Evolutionary conservation across 1,284 basidiomycete genomes (phyloP).

Genomic region (Leccinum pallidistipes): DNA sequence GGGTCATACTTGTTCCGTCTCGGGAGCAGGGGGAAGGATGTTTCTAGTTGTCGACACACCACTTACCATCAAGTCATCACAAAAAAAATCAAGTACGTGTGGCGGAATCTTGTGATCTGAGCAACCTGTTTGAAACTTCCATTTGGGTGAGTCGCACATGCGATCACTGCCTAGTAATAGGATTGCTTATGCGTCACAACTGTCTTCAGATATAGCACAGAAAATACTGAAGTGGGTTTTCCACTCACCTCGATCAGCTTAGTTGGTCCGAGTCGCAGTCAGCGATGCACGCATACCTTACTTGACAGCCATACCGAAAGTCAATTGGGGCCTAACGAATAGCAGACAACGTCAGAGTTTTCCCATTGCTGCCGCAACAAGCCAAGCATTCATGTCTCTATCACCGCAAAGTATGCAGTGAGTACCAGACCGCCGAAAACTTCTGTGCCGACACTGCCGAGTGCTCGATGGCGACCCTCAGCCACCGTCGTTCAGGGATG

Average conservation of each 20-base stretch:
- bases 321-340: background rate
- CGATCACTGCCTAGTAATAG: background rate
- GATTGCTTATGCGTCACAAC: background rate
- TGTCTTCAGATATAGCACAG: background rate
- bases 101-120: background rate
- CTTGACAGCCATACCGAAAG: background rate
- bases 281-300: background rate
- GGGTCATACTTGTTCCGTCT: background rate
- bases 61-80: background rate
- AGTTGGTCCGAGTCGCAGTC: background rate
- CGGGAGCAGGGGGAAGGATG: background rate
- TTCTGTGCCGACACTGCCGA: background rate
- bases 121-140: background rate
- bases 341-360: background rate
- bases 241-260: background rate
- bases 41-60: background rate
- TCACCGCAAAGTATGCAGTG: background rate
- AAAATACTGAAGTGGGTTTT: background rate
- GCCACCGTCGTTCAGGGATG: background rate
- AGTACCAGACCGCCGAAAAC: background rate
- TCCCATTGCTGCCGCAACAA: background rate
- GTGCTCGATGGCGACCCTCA: background rate
- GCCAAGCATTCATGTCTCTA: no score
- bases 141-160: background rate
- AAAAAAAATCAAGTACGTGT: background rate